Base-by-base conservation (phyloP, 306 rosid genomes). In the Luffa acutangula region DNA sequence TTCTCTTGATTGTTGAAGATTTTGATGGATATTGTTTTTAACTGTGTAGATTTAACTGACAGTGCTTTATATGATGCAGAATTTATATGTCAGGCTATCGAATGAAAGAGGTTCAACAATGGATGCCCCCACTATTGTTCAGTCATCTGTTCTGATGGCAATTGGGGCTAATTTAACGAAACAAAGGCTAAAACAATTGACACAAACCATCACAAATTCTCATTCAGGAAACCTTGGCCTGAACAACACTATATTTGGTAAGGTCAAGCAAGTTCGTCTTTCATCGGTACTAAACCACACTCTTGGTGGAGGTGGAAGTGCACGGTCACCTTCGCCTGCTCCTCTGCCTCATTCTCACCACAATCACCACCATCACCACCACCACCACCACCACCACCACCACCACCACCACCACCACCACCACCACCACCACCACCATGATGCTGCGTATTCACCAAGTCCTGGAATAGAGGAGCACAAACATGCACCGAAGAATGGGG, bases 261-360 rank as follows among this genome's bases (percentile, higher is more conserved):
- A 79, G 84, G 98, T 93, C 75, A 93, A 93, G 89, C 98, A 89
- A 83, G 98, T 93, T 71, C 92, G 85, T 33, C 96, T 93, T 77
- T 91, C 98, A 67, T 86, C 96, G 46, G 74, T 87, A 60, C 83
- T 84, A 82, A 91, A 89, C 80, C 96, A 91, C 77, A 89, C 91
- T 71, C 91, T 87, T 66, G 84, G 93, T 59, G 87, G 85, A 67
- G 88, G 83, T 82, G 85, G 84, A 72, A 63, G 83, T 73, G 79
- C 81, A 3, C 79, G 79, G 70, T 87, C 97, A 11, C 97, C 97
- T 82, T 82, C 98, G 53, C 93, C 93, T 57, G 74, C 87, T 78
- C 92, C 97, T 54, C 73, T 81, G 49, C 86, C 93, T 69, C 89
- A 81, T 73, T 59, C 76, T 2, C 89, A 79, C 31, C 88, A 82